Percentiles rank a stretch among this genome's conserved stretches.
Conservation (phyloP, 192 early-diverging fungal genomes). For the Backusella mclennaniae region DNA sequence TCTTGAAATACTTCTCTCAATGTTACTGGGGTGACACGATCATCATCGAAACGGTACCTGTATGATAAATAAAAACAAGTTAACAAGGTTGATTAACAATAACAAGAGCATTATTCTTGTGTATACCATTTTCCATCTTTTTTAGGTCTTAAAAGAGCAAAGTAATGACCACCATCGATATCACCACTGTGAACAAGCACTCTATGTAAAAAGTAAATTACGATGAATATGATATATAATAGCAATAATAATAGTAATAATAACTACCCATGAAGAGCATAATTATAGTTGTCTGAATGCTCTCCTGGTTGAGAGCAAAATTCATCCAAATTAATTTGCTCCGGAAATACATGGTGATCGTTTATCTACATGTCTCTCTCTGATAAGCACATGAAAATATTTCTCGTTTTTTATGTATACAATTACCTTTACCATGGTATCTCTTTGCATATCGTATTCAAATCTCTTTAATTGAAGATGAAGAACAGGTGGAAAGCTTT, state of each 20-base stretch:
- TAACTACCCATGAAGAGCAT: constrained; percentile 15
- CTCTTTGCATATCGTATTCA: constrained; percentile 91
- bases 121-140: constrained; percentile 73
- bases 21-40: constrained; percentile 81
- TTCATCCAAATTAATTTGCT: constrained; percentile 9
- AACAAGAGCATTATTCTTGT: background rate
- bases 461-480: constrained; percentile 96
- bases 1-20: constrained; percentile 88
- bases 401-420: background rate
- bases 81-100: background rate
- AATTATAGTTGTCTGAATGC: background rate
- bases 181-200: constrained; percentile 96
- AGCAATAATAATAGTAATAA: background rate
- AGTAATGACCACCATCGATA: constrained; percentile 93
- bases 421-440: constrained; percentile 82
- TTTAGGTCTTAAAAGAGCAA: constrained; percentile 82
- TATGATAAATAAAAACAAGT: background rate
- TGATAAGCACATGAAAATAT: background rate
- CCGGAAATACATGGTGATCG: constrained; percentile 65
- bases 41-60: constrained; percentile 92
- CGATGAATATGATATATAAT: background rate
- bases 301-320: constrained; percentile 11
- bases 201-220: constrained; percentile 32
- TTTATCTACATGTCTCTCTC: constrained; percentile 61
- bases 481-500: constrained; percentile 87